Conservation (phyloP, 768 basidiomycete species). For the Paxillus involutus region DNA sequence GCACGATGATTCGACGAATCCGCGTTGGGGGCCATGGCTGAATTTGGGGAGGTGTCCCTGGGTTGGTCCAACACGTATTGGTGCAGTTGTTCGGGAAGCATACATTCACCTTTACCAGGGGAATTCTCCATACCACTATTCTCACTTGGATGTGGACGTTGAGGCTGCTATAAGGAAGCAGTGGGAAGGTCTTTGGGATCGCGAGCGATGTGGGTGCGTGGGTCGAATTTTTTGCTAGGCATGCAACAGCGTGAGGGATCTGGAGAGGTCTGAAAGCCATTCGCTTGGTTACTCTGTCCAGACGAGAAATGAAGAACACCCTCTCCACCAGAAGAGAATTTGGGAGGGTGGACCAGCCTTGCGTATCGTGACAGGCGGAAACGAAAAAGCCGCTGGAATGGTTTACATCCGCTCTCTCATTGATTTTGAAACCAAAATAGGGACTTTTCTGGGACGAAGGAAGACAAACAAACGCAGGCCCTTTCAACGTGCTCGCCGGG, state of each 20-base stretch:
- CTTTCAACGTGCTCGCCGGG: conserved; percentile 22
- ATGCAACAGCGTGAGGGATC: conserved; percentile 16
- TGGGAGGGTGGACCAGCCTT: conserved; percentile 5
- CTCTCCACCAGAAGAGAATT: conserved; percentile 11
- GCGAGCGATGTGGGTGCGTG: conserved; percentile 13
- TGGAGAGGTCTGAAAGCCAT: conserved; percentile 20
- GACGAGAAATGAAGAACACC: conserved; percentile 1
- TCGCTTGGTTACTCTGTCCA: conserved; percentile 15
- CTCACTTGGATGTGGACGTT: neutral
- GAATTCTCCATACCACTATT: conserved; percentile 10
- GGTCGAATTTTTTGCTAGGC: conserved; percentile 13
- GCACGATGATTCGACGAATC: conserved; percentile 6
- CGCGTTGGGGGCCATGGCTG: conserved; percentile 1
- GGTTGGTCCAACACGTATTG: conserved; percentile 3
- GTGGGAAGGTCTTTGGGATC: conserved; percentile 4
- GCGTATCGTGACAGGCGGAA: conserved; percentile 19
- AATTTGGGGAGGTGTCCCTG: neutral
- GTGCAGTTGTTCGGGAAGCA: conserved; percentile 9
- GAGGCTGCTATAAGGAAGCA: neutral
- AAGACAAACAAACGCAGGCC: conserved; percentile 16
- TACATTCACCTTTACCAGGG: conserved; percentile 4
- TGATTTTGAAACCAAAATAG: conserved; percentile 20
- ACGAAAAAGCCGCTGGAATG: conserved; percentile 24
- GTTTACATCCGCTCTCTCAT: conserved; percentile 31
- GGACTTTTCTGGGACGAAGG: conserved; percentile 20